phyloP scores from a whole-genome alignment of 2,329 filamentous ascomycete species.

The Tolypocladium endophyticum region DNA sequence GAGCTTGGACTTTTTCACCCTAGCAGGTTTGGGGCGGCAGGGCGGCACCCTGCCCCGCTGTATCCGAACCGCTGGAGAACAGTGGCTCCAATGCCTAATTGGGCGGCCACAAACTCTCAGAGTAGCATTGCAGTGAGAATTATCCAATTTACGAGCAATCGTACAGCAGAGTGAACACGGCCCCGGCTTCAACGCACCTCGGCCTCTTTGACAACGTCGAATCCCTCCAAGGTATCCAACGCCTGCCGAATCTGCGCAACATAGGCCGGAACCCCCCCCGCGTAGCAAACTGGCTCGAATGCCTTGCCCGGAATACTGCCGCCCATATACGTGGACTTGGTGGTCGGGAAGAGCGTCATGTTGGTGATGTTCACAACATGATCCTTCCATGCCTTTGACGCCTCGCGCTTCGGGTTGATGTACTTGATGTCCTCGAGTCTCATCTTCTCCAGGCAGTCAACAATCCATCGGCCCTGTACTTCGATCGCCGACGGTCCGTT shows the following conservation, averaged over 20 bases:
- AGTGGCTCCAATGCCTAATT: not conserved
- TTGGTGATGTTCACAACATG: constrained; percentile 35
- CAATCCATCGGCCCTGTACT: constrained; percentile 46
- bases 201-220: constrained; percentile 13
- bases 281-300: constrained; percentile 39
- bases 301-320: constrained; percentile 42
- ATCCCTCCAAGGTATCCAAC: constrained; percentile 24
- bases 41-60: too few species aligned
- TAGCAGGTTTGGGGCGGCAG: not conserved
- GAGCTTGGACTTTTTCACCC: not conserved
- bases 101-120: too few species aligned
- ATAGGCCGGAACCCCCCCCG: constrained; percentile 28
- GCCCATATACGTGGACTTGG: constrained; percentile 44
- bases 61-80: not conserved
- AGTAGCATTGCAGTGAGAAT: too few species aligned
- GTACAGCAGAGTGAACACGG: not conserved
- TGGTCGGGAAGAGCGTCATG: constrained; percentile 35
- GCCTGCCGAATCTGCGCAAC: constrained; percentile 18
- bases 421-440: constrained; percentile 32
- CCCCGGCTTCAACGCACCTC: not conserved
- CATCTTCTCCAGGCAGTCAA: constrained; percentile 38
- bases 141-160: too few species aligned
- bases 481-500: constrained; percentile 47
- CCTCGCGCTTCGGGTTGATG: constrained; percentile 36
- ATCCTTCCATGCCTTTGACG: constrained; percentile 37